A percentile compares a stretch with the other conserved stretches of the same genome.
Conservation (phyloP, 371 early-diverging fungal species). For the Mucor saturninus region DNA sequence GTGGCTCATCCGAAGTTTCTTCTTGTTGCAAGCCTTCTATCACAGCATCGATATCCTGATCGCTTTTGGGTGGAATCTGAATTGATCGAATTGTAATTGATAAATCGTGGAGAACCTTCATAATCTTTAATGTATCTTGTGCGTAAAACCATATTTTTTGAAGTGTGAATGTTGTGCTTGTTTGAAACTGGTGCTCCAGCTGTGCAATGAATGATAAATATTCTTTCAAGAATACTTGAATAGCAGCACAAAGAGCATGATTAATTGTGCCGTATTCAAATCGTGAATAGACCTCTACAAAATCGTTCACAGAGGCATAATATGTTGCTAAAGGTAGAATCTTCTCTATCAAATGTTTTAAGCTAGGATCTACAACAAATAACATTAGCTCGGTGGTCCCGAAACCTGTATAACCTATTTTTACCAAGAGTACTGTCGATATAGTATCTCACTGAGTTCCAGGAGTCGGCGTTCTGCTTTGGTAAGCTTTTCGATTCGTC, state of each 20-base stretch:
- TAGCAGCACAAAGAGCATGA: conserved; percentile 89
- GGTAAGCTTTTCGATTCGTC: not conserved
- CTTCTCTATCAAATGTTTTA: conserved; percentile 74
- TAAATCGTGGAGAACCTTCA: conserved; percentile 71
- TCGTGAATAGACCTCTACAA: conserved; percentile 71
- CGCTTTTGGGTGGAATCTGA: not conserved
- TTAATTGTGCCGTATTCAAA: conserved; percentile 87
- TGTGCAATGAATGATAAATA: conserved; percentile 88
- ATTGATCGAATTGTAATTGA: conserved; percentile 52
- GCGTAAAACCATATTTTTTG: conserved; percentile 91
- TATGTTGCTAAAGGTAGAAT: conserved; percentile 79
- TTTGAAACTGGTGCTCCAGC: conserved; percentile 84
- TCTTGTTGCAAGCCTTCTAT: conserved; percentile 55
- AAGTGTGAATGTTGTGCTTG: conserved; percentile 77
- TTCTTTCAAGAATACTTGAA: conserved; percentile 76
- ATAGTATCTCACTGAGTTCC: conserved; percentile 42
- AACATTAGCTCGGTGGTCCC: not conserved
- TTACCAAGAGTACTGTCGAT: conserved; percentile 62
- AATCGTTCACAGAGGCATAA: conserved; percentile 73
- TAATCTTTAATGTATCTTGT: conserved; percentile 73
- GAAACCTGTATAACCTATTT: too few relatives aligned
- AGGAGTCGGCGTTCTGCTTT: conserved; percentile 23
- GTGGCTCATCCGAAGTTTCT: conserved; percentile 30
- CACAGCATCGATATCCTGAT: conserved; percentile 50
- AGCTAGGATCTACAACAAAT: conserved; percentile 68